Percentiles rank a stretch among this genome's conserved stretches.
These are phyloP conservation scores for Pyrus bretschneideri DNA, from an alignment of 306 rosid species.

Conservation along the genomic window DNA sequence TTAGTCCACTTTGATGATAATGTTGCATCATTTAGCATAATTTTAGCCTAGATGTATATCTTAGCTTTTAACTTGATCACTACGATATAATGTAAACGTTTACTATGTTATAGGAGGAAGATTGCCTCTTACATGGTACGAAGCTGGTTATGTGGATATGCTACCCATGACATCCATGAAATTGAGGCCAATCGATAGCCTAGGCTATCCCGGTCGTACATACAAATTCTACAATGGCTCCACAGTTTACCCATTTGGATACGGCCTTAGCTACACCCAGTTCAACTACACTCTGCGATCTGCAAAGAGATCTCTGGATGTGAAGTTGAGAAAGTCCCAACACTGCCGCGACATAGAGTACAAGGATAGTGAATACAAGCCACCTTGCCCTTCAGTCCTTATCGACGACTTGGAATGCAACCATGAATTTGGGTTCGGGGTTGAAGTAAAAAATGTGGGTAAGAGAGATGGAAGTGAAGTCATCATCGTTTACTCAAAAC, in stretches of 20 bases:
- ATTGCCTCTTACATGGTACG: conserved; percentile 32
- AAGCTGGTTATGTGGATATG: conserved; percentile 12
- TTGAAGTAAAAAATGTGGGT: conserved; percentile 19
- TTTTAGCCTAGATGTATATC: background rate
- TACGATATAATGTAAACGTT: too few relatives aligned
- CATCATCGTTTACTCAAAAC: conserved; percentile 20
- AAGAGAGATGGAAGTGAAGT: conserved; percentile 14
- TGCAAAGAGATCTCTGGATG: background rate
- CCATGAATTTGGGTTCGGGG: background rate
- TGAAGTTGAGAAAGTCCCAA: background rate
- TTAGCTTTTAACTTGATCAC: too few relatives aligned
- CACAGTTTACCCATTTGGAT: conserved; percentile 25
- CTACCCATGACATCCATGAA: conserved; percentile 30
- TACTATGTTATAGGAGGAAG: conserved; percentile 22
- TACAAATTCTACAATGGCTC: conserved; percentile 32
- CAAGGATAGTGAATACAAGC: background rate
- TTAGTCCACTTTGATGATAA: background rate
- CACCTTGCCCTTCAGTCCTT: conserved; percentile 14
- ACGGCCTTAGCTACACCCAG: conserved; percentile 28
- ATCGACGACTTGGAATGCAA: conserved; percentile 12
- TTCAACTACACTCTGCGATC: conserved; percentile 12
- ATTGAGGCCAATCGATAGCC: conserved; percentile 19
- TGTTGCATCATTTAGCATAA: background rate
- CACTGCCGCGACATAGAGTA: conserved; percentile 19
- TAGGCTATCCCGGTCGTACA: conserved; percentile 30